Percentiles rank a stretch among this genome's conserved stretches.
phyloP scores from a whole-genome alignment of 163 green algal species.

The Chlamydomonas reinhardtii region DNA sequence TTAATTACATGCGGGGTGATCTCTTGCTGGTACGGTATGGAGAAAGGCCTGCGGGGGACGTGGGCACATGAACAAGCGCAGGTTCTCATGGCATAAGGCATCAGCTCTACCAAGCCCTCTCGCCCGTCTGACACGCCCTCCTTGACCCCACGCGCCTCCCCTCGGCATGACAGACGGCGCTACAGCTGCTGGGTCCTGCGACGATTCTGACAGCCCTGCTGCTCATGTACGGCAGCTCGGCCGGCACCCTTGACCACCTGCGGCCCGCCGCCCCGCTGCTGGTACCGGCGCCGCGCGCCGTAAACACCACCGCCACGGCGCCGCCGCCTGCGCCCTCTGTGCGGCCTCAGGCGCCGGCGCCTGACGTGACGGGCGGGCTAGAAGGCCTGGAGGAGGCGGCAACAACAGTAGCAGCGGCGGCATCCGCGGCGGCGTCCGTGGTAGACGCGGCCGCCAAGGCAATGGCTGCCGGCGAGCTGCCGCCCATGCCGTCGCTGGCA shows the following conservation, averaged over 20 bases:
- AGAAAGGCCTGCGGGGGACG: too few species aligned
- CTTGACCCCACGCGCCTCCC: too few species aligned
- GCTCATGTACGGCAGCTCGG: conserved; percentile 2
- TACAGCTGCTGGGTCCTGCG: conserved; percentile 26
- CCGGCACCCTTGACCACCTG: background rate
- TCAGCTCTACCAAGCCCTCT: too few species aligned
- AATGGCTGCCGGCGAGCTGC: background rate
- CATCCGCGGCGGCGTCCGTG: background rate
- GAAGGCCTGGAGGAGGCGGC: background rate
- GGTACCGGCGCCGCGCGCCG: background rate
- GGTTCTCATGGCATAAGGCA: too few species aligned
- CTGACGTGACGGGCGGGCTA: too few species aligned
- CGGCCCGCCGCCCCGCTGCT: background rate
- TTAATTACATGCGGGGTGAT: too few species aligned
- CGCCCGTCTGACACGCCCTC: too few species aligned
- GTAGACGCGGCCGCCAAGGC: background rate
- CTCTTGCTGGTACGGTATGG: too few species aligned
- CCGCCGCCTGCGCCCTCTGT: background rate
- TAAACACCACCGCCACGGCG: background rate
- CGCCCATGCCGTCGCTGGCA: conserved; percentile 13
- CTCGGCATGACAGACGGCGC: background rate
- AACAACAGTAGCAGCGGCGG: background rate
- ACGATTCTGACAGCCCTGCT: conserved; percentile 8
- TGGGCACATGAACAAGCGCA: too few species aligned
- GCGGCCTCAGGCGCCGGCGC: background rate